phyloP scores from a whole-genome alignment of 78 protist species.

The Creolimax fragrantissima region DNA sequence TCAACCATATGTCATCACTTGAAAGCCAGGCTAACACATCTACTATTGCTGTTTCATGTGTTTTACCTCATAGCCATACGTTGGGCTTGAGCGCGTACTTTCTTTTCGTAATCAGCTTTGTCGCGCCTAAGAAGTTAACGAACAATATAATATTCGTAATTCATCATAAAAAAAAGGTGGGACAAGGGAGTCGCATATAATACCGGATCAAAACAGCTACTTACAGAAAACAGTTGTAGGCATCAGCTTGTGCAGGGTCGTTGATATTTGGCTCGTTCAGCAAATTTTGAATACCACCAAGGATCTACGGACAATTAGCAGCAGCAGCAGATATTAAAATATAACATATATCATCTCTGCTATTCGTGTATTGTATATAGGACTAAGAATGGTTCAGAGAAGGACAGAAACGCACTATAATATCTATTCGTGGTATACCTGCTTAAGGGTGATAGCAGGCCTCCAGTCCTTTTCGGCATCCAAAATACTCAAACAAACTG shows the following conservation, averaged over 20 bases:
- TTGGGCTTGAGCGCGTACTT: not conserved
- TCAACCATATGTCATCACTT: too few relatives aligned
- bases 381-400: too few relatives aligned
- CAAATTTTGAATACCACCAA: constrained; percentile 89
- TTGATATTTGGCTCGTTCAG: constrained; percentile 83
- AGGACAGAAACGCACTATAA: too few relatives aligned
- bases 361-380: too few relatives aligned
- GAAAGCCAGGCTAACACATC: too few relatives aligned
- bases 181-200: not conserved
- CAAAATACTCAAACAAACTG: constrained; percentile 89
- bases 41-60: too few relatives aligned
- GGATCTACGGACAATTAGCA: constrained; percentile 46
- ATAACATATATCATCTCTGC: too few relatives aligned
- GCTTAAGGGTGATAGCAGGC: constrained; percentile 83
- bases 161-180: not conserved
- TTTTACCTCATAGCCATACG: not conserved
- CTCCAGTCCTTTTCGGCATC: constrained; percentile 92
- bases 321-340: too few relatives aligned
- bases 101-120: not conserved
- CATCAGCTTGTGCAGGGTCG: constrained; percentile 90
- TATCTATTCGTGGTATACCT: too few relatives aligned
- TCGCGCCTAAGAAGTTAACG: not conserved
- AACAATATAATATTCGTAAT: not conserved
- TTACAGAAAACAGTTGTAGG: constrained; percentile 57
- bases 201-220: not conserved